Evolutionary conservation across 192 early-diverging fungal genomes (phyloP).

Genomic region (Umbelopsis sp.): DNA sequence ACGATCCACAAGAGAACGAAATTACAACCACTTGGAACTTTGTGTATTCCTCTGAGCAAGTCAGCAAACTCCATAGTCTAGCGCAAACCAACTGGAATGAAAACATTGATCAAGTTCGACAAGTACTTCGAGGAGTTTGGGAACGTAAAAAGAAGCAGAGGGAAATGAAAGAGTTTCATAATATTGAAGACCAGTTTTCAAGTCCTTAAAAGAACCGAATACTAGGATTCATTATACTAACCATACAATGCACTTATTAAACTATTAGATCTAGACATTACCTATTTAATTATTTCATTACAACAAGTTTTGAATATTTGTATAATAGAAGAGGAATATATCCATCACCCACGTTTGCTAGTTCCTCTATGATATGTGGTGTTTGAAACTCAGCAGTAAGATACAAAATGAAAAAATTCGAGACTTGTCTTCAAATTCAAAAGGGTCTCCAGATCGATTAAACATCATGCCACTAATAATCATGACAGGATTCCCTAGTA

Average conservation of each 20-base stretch:
- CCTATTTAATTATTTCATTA: too few species aligned
- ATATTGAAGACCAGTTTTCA: neutral
- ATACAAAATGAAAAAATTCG: neutral
- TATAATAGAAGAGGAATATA: too few species aligned
- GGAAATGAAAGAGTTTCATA: neutral
- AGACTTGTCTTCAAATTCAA: neutral
- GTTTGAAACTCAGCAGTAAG: neutral
- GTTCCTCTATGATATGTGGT: too few species aligned
- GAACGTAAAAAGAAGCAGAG: conserved; percentile 41
- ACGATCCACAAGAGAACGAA: conserved; percentile 64
- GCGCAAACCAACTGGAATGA: conserved; percentile 58
- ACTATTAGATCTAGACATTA: neutral
- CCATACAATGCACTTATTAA: neutral
- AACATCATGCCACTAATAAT: conserved; percentile 87
- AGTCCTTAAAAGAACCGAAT: neutral
- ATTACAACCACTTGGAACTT: conserved; percentile 74
- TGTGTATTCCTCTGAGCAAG: conserved; percentile 65
- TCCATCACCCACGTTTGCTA: too few species aligned
- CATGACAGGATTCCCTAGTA: conserved; percentile 84
- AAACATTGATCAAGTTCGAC: conserved; percentile 51
- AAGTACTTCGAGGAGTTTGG: conserved; percentile 46
- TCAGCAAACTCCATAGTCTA: conserved; percentile 59
- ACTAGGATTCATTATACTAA: too few species aligned
- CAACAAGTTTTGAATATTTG: too few species aligned
- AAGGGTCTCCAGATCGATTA: neutral